Conservation (phyloP, 257 asterid genomes). For the Solanum tacnaense region DNA sequence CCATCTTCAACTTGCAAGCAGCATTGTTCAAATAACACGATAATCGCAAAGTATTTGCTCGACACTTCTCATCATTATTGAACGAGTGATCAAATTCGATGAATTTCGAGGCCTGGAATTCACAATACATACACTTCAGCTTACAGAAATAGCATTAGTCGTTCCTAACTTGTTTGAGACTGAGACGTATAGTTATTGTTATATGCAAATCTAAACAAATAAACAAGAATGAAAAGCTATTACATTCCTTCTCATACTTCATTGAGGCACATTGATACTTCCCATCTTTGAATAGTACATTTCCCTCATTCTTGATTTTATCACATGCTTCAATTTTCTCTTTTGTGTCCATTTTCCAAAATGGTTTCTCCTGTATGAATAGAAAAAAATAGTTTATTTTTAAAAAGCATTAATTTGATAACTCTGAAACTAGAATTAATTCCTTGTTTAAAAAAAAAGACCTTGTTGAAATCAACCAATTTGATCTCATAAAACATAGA, state of each 20-base stretch:
- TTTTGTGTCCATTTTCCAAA: conserved; percentile 48
- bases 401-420: background rate
- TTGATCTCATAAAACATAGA: conserved; percentile 30
- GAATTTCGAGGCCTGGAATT: conserved; percentile 37
- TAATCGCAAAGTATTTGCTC: conserved; percentile 17
- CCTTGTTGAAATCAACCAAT: conserved; percentile 47
- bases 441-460: background rate
- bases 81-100: conserved; percentile 39
- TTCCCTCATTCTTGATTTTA: conserved; percentile 37
- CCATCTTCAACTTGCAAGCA: conserved; percentile 49
- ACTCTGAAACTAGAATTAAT: background rate
- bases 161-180: background rate
- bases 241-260: conserved; percentile 62
- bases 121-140: background rate
- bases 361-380: conserved; percentile 41
- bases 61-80: conserved; percentile 19
- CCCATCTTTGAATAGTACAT: conserved; percentile 32
- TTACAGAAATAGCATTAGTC: background rate
- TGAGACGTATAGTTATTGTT: background rate
- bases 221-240: background rate
- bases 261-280: conserved; percentile 36
- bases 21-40: conserved; percentile 47
- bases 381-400: background rate
- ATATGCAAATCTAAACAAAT: no score
- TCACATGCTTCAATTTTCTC: conserved; percentile 35